Conservation (phyloP, 768 basidiomycete genomes). For the Glaciozyma martinii region DNA sequence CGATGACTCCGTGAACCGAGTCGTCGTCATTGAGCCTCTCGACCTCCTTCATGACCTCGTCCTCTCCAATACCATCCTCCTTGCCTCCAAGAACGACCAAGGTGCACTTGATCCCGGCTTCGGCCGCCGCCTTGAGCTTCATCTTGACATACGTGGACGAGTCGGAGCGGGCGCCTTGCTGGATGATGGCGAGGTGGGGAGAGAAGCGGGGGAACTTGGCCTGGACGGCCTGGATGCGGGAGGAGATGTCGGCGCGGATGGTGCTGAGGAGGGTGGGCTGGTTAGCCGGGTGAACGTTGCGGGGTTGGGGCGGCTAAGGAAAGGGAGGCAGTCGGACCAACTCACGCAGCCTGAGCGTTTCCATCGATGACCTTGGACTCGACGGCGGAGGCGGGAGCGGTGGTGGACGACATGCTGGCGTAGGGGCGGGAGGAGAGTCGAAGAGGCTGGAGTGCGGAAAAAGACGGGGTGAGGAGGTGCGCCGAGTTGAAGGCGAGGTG, state of each 20-base stretch:
- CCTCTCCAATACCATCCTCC: constrained; percentile 29
- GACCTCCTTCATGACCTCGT: constrained; percentile 54
- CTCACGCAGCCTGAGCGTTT: constrained; percentile 20
- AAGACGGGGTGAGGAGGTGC: not conserved
- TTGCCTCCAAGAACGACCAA: constrained; percentile 51
- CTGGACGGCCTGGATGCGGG: constrained; percentile 53
- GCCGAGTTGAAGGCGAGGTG: not conserved
- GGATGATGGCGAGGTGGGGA: constrained; percentile 82
- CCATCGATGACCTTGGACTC: constrained; percentile 27
- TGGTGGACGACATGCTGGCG: constrained; percentile 9
- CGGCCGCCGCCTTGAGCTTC: constrained; percentile 91
- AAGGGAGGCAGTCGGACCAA: not conserved
- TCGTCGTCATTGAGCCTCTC: constrained; percentile 75
- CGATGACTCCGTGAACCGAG: constrained; percentile 74
- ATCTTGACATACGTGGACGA: constrained; percentile 89
- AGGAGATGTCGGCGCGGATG: constrained; percentile 25
- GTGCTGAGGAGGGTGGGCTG: not conserved
- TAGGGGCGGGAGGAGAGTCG: constrained; percentile 2
- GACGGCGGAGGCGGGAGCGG: not conserved
- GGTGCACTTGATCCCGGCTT: constrained; percentile 79
- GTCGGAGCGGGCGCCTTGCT: constrained; percentile 85
- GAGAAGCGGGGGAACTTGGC: constrained; percentile 73
- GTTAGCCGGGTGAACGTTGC: not conserved
- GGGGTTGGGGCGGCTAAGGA: not conserved
- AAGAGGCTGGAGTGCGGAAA: not conserved